A percentile compares a stretch with the other conserved stretches of the same genome.
phyloP scores from a whole-genome alignment of 208 protist species.

The Leishmania braziliensis region DNA sequence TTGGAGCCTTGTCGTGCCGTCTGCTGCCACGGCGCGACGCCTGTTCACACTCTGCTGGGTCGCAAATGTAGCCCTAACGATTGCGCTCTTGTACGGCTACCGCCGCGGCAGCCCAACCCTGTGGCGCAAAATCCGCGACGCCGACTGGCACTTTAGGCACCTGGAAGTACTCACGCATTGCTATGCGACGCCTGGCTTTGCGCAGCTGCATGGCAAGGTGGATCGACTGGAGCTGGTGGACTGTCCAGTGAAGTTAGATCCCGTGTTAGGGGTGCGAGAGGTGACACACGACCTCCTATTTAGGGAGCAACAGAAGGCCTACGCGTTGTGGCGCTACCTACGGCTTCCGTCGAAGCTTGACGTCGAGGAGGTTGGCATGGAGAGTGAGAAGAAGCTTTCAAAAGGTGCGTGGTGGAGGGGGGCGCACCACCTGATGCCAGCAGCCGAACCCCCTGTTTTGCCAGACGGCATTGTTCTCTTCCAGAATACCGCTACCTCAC shows the following conservation, averaged over 20 bases:
- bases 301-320: conserved; percentile 38
- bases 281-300: conserved; percentile 69
- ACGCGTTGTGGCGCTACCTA: conserved; percentile 66
- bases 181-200: conserved; percentile 74
- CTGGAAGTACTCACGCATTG: conserved; percentile 73
- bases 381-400: background rate
- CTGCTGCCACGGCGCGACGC: background rate
- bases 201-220: conserved; percentile 75
- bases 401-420: conserved; percentile 25
- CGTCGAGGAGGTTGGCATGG: background rate
- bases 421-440: conserved; percentile 24
- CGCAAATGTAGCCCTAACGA: conserved; percentile 43
- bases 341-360: conserved; percentile 7
- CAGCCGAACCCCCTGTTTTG: conserved; percentile 15
- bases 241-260: conserved; percentile 57
- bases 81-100: conserved; percentile 48
- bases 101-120: conserved; percentile 48
- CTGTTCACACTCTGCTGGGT: conserved; percentile 26
- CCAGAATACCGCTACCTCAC: conserved; percentile 28
- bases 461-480: conserved; percentile 73
- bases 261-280: conserved; percentile 24
- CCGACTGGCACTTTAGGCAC: conserved; percentile 31
- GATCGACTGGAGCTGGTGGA: conserved; percentile 47
- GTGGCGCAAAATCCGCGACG: conserved; percentile 45
- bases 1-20: conserved; percentile 1